Base-by-base conservation (phyloP, 352 stramenopile genomes). In the Pythium utonaiense region DNA sequence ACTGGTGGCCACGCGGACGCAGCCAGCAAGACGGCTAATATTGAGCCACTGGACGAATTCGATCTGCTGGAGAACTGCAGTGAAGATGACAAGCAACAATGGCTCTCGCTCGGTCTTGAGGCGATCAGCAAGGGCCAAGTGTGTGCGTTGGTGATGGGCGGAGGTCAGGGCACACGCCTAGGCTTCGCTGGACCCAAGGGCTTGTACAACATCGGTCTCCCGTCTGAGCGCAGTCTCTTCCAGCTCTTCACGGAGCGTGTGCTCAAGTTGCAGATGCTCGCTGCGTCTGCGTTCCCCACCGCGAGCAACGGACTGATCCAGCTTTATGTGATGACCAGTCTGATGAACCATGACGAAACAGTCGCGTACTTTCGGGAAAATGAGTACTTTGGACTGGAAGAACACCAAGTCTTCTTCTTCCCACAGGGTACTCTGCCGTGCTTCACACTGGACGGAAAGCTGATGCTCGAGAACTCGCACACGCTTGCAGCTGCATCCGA, bases 301-400 rank as follows among this genome's bases (percentile, higher is more conserved):
- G 33, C 36, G 12, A 53, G 42, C 1, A 22, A 34, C 1, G 24
- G 40, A 3, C 21, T 71, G 30, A 77, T 97, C 44, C 83, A 85
- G 34, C 87, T 98, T 38, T 98, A 97, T 62, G 86, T 99, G 49
- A 99, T 99, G 96, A 99, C 97, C 16, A 98, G 91, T 69, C 83
- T 90, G 16, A 86, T 98, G 68, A 99, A 99, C 70, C 88, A 99
- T 69, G 82, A 92, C 16, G 79, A 88, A 22, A 99, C 96, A 6
- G 61, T 86, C 4, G 64, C 63, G 7, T 99, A 92, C 73, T 99
- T 99, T 71, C 63, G 70, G 19, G 47, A 85, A 1, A 79, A 98
- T 56, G 62, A 74, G 12, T 97, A 86, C 67, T 99, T 99, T 75
- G 96, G 95, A 34, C 74, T 99, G 1, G 54, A 70, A 22, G 63